Base-by-base conservation (phyloP, 208 protist genomes). In the Leishmania tarentolae region DNA sequence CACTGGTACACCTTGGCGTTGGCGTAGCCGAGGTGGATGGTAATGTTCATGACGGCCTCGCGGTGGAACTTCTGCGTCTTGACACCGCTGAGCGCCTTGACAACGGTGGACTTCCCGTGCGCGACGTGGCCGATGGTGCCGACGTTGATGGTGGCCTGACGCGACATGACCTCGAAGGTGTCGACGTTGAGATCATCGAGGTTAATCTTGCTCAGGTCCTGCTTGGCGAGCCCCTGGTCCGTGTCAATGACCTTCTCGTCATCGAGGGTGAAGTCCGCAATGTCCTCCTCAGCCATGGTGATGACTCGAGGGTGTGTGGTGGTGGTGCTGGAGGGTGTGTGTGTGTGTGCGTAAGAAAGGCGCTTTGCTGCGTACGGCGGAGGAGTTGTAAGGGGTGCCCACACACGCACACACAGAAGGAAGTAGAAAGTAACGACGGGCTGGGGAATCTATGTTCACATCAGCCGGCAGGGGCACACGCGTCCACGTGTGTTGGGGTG, bases 71-170 rank as follows among this genome's bases (percentile, higher is more conserved):
- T 97, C 76, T 99, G 98, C 70, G 99, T 99, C 94, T 99, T 97
- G 66, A 99, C 99, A 52, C 99, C 99, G 73, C 98, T 99, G 46
- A 99, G 98, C 50, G 99, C 98, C 85, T 99, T 99, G 70, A 99
- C 99, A 21, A 99, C 98, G 44, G 99, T 99, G 56, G 99, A 99
- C 91, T 99, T 99, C 81, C 99, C 99, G 94, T 99, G 99, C 6
- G 99, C 99, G 46, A 99, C 99, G 88, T 99, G 99, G 65, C 99
- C 99, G 86, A 99, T 99, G 35, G 99, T 99, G 79, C 99, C 99
- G 82, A 99, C 99, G 89, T 99, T 99, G 77, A 99, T 99, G 15
- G 99, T 99, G 15, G 99, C 99, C 92, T 99, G 99, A n/a, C 99
- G 90, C 35, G 91, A 96, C 87, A 99, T 99, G 47, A 99, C 98